A percentile compares a stretch with the other conserved stretches of the same genome.
Conservation (phyloP, 148 eudicot genomes). For the Polygonum aviculare region DNA sequence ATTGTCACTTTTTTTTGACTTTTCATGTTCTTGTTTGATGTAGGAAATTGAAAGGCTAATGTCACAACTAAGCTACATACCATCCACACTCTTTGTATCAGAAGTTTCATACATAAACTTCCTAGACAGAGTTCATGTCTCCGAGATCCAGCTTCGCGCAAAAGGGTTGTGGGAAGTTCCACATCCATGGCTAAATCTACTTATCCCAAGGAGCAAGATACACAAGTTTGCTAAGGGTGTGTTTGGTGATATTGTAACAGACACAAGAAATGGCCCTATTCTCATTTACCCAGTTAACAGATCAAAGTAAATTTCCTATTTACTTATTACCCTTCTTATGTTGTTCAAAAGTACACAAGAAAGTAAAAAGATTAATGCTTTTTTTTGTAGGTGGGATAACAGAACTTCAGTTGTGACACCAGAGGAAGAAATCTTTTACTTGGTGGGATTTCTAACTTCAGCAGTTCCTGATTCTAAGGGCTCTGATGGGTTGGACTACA, state of each 20-base stretch:
- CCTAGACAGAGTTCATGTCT: slow-evolving; percentile 70
- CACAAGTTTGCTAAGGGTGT: slow-evolving; percentile 48
- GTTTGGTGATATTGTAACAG: slow-evolving; percentile 53
- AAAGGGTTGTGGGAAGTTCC: slow-evolving; percentile 82
- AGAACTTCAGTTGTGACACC: slow-evolving; percentile 54
- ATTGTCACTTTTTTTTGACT: not conserved
- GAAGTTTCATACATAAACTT: slow-evolving; percentile 63
- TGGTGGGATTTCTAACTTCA: slow-evolving; percentile 27
- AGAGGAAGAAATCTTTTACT: slow-evolving; percentile 40
- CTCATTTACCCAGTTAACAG: slow-evolving; percentile 73
- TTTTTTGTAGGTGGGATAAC: slow-evolving; percentile 48
- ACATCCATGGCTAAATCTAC: slow-evolving; percentile 91
- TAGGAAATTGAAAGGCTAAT: slow-evolving; percentile 55
- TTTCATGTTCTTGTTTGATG: slow-evolving; percentile 8
- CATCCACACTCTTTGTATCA: slow-evolving; percentile 47
- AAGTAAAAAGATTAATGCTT: not conserved
- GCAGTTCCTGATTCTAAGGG: slow-evolving; percentile 45
- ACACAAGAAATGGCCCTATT: slow-evolving; percentile 66
- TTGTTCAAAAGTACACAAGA: not conserved
- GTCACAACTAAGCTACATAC: slow-evolving; percentile 49
- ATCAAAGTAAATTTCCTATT: slow-evolving; percentile 37
- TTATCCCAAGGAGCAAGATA: slow-evolving; percentile 58
- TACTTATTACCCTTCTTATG: not conserved
- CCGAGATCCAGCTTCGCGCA: slow-evolving; percentile 54
- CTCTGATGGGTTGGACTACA: slow-evolving; percentile 45